Base-by-base conservation (phyloP, 2,329 filamentous ascomycete species). In the Penicillium sp. region DNA sequence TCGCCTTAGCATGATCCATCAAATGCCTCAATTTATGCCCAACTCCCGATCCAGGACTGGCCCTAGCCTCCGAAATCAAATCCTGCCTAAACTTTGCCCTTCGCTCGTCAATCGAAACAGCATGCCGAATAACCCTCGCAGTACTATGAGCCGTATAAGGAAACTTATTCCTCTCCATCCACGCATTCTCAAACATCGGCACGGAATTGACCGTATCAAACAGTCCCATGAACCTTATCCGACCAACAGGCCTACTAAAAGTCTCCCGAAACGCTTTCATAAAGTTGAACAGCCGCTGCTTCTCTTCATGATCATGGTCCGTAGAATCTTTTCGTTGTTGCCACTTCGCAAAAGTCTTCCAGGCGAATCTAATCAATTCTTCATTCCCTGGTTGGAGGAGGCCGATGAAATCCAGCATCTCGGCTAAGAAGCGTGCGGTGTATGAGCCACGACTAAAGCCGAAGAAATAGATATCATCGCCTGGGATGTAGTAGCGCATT, bases 181-280 rank as follows among this genome's bases (percentile, higher is more conserved):
- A 81, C 8, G 80, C 82, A 49, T 80, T 84, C 72, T 95, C 91
- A 57, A 95, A 95, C 4, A 84, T 81, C 1, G 90, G 89, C 0
- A 93, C 89, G 14, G 87, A 90, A 66, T 93, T 93, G 60, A 93
- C 90, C 0, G 89, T 92, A 65, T 93, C 90, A 61, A 93, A 95
- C 0, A 95, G 80, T 0, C 91, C 91, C 1, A 95, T 78, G 63
- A 93, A 93, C 1, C 83, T 82, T 59, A 93, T 91, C 0, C 88
- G 82, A 11, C 86, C 83, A 1, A 92, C 88, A 0, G 90, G 90
- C 0, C 91, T 80, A 42, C 87, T 89, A 69, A 95, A 95, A 0
- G 90, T 93, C 72, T 93, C 89, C 19, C 90, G 84, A 68, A 95
- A 95, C 0, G 85, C 87, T 63, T 88, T 89, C 85, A 93, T 89